phyloP scores from a whole-genome alignment of 2,329 filamentous ascomycete genomes.

The Mycocentrospora acerina region DNA sequence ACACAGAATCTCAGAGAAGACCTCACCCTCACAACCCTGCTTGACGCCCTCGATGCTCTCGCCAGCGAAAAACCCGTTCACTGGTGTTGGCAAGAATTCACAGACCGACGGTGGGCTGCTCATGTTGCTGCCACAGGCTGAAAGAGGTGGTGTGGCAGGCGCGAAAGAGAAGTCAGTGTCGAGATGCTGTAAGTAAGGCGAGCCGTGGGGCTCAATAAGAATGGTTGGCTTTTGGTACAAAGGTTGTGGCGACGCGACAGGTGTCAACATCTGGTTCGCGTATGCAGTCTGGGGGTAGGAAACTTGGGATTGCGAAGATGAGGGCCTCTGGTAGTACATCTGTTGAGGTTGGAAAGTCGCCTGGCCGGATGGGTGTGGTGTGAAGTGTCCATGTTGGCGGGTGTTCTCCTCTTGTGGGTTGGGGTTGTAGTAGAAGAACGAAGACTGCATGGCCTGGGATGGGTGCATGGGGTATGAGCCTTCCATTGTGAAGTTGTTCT shows the following conservation, averaged over 20 bases:
- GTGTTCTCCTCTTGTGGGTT: conserved; percentile 67
- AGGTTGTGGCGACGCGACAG: conserved; percentile 73
- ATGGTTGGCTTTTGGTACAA: conserved; percentile 76
- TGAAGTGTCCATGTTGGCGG: conserved; percentile 75
- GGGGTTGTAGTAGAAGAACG: conserved; percentile 86
- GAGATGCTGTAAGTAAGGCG: conserved; percentile 59
- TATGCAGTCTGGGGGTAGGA: conserved; percentile 53
- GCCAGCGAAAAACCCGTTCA: conserved; percentile 71
- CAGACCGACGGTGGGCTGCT: conserved; percentile 78
- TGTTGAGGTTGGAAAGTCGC: conserved; percentile 46
- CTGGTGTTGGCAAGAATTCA: conserved; percentile 77
- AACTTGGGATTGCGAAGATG: conserved; percentile 63
- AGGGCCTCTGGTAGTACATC: conserved; percentile 56
- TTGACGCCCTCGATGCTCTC: conserved; percentile 44
- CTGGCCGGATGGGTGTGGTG: conserved; percentile 52
- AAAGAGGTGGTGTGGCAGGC: conserved; percentile 84
- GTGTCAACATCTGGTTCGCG: conserved; percentile 68
- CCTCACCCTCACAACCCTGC: conserved; percentile 68
- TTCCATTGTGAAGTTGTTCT: conserved; percentile 63
- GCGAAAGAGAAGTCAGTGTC: conserved; percentile 77
- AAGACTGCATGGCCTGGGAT: conserved; percentile 64
- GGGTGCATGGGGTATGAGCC: conserved; percentile 57
- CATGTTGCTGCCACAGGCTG: conserved; percentile 78
- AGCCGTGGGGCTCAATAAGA: conserved; percentile 61
- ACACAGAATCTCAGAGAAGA: conserved; percentile 71